Percentiles rank a stretch among this genome's conserved stretches.
Conservation (phyloP, 2,329 filamentous ascomycete genomes). For the Stachybotrys chlorohalonatus region DNA sequence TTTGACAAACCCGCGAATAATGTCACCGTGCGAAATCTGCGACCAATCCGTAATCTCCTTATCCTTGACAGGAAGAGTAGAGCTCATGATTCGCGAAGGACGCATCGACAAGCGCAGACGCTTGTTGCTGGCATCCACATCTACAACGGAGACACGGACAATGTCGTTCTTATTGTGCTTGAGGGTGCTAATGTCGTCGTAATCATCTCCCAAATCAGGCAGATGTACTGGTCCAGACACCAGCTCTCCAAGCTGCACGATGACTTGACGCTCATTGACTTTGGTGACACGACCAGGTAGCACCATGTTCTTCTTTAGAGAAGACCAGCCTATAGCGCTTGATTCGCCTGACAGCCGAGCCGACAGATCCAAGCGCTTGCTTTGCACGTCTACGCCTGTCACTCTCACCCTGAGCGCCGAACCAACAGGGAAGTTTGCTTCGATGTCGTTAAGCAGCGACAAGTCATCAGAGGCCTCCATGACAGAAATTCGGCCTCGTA, state of each 20-base stretch:
- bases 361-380: conserved; percentile 76
- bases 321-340: conserved; percentile 53
- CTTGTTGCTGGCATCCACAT: conserved; percentile 77
- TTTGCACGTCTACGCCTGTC: conserved; percentile 60
- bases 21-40: conserved; percentile 67
- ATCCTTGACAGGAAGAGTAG: conserved; percentile 71
- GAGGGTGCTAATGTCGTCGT: conserved; percentile 65
- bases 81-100: conserved; percentile 83
- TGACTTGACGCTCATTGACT: conserved; percentile 70
- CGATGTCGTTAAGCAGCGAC: conserved; percentile 65
- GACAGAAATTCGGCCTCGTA: conserved; percentile 73
- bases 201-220: conserved; percentile 81
- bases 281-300: conserved; percentile 79
- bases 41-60: conserved; percentile 62
- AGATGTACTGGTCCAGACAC: conserved; percentile 74
- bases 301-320: conserved; percentile 69
- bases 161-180: conserved; percentile 77
- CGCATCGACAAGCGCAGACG: conserved; percentile 71
- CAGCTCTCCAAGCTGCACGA: conserved; percentile 75
- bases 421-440: conserved; percentile 79
- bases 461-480: conserved; percentile 85
- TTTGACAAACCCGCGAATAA: conserved; percentile 87
- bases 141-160: conserved; percentile 75
- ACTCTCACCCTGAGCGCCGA: conserved; percentile 78
- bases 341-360: conserved; percentile 50